These are phyloP conservation scores for Nannochloropsis salina DNA, from an alignment of 108 stramenopile species.

Conservation along the genomic window DNA sequence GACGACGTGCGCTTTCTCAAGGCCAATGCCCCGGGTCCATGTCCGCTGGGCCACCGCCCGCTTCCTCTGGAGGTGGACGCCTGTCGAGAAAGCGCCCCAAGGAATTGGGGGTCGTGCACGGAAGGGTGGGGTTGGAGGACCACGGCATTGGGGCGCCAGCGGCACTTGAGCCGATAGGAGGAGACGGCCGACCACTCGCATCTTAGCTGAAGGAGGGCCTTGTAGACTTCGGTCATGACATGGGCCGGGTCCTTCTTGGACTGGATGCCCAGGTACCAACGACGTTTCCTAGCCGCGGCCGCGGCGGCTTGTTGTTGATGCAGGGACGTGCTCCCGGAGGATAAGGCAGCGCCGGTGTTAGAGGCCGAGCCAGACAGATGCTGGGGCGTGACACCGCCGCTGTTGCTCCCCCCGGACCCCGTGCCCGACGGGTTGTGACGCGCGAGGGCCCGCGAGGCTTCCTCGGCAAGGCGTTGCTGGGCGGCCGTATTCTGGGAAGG, in stretches of 20 bases:
- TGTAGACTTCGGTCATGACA: slow-evolving; percentile 99
- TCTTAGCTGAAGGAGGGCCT: slow-evolving; percentile 83
- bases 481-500: neutral
- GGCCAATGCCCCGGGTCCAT: neutral
- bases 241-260: slow-evolving; percentile 98
- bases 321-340: neutral
- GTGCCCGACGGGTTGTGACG: slow-evolving; percentile 25
- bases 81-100: neutral
- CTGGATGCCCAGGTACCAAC: slow-evolving; percentile 98
- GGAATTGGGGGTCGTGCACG: neutral
- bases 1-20: neutral
- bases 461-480: neutral
- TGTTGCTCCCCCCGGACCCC: slow-evolving; percentile 16
- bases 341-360: neutral
- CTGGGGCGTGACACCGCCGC: neutral
- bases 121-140: neutral
- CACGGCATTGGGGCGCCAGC: slow-evolving; percentile 78
- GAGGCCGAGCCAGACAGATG: neutral
- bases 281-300: slow-evolving; percentile 56
- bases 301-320: slow-evolving; percentile 21
- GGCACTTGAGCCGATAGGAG: slow-evolving; percentile 86
- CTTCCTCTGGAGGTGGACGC: neutral
- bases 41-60: slow-evolving; percentile 17
- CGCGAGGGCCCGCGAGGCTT: neutral
- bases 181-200: slow-evolving; percentile 85